Conservation (phyloP, 2,329 filamentous ascomycete genomes). For the Clonostachys byssicola region DNA sequence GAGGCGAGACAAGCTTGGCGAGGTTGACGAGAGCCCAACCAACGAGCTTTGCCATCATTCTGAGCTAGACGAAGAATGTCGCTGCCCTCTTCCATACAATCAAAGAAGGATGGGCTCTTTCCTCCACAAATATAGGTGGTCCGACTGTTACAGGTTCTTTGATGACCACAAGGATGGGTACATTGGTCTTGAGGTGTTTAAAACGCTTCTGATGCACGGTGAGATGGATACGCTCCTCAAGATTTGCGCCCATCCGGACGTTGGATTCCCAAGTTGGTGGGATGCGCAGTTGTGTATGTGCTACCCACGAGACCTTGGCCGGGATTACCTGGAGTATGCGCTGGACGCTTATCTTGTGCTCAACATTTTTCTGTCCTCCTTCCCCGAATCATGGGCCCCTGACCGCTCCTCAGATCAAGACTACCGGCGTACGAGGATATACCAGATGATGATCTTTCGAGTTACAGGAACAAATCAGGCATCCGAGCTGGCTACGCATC, state of each 20-base stretch:
- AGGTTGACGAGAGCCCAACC: too few species aligned
- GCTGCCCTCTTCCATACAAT: constrained; percentile 6
- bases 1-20: too few species aligned
- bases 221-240: constrained; percentile 13
- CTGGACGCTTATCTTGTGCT: constrained; percentile 12
- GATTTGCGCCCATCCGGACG: constrained; percentile 7
- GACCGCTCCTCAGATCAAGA: constrained; percentile 2
- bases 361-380: constrained; percentile 9
- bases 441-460: constrained; percentile 6
- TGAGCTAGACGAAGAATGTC: background rate
- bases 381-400: constrained; percentile 6
- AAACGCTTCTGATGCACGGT: constrained; percentile 13
- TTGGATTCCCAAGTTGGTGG: constrained; percentile 6
- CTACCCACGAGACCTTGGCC: constrained; percentile 3
- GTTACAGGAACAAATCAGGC: background rate
- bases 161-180: constrained; percentile 5
- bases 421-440: constrained; percentile 8
- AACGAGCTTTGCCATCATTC: too few species aligned
- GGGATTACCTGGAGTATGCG: constrained; percentile 9
- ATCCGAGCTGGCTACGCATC: constrained; percentile 4
- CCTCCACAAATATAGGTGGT: constrained; percentile 1
- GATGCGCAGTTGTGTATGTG: constrained; percentile 1
- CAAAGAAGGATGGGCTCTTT: constrained; percentile 11
- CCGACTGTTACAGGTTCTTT: constrained; percentile 9
- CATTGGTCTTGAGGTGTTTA: constrained; percentile 13